Evolutionary conservation across 2,329 filamentous ascomycete species (phyloP).

Genomic region (Fusarium sp.): DNA sequence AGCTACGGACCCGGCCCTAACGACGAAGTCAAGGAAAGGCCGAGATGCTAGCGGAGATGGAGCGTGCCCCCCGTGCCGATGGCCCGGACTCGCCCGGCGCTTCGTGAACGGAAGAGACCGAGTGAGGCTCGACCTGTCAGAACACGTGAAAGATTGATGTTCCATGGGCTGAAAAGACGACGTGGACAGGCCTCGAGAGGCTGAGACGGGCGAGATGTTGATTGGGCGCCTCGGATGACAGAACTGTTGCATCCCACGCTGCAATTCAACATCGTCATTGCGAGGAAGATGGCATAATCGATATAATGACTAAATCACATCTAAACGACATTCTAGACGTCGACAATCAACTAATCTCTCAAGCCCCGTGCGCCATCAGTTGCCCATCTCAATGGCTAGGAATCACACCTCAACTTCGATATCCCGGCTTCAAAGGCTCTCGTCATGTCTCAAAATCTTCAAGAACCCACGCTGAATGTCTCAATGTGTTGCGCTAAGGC

Average conservation of each 20-base stretch:
- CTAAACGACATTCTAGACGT: conserved; percentile 8
- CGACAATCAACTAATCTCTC: not conserved
- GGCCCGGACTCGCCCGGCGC: conserved; percentile 13
- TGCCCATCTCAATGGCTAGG: not conserved
- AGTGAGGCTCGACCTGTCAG: not conserved
- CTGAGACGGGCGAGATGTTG: conserved; percentile 1
- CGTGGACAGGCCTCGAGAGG: not conserved
- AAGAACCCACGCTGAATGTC: not conserved
- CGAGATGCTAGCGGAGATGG: conserved; percentile 1
- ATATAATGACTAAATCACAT: conserved; percentile 9
- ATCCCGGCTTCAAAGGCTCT: not conserved
- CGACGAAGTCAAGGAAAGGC: not conserved
- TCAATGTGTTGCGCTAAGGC: not conserved
- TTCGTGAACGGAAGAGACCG: not conserved
- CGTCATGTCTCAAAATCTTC: conserved; percentile 5
- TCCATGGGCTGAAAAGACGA: not conserved
- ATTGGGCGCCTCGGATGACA: conserved; percentile 16
- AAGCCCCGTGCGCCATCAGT: not conserved
- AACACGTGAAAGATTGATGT: not conserved
- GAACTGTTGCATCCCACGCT: conserved; percentile 9
- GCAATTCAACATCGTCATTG: conserved; percentile 26
- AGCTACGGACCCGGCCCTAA: not conserved
- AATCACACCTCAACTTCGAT: not conserved
- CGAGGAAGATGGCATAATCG: conserved; percentile 33
- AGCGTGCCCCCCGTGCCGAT: conserved; percentile 19